Conservation (phyloP, 2,329 filamentous ascomycete genomes). For the Apiospora aurea region DNA sequence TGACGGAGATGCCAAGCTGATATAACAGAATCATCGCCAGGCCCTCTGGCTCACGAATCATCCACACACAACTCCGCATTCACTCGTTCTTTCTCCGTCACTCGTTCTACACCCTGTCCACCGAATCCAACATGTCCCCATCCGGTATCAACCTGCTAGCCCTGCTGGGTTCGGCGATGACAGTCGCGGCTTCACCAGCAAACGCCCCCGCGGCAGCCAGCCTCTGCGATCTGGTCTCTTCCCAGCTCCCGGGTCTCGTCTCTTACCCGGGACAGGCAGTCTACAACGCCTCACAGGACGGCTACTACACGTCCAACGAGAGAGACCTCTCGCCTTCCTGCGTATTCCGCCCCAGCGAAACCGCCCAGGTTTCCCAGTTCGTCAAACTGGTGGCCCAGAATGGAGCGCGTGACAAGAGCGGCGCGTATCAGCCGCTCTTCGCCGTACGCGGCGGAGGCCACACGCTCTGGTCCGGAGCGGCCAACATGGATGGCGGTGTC, state of each 20-base stretch:
- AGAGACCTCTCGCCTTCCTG: not conserved
- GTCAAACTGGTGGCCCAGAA: not conserved
- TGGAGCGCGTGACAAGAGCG: not conserved
- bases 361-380: not conserved
- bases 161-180: not conserved
- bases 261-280: not conserved
- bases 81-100: too few species aligned
- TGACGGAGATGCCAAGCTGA: too few species aligned
- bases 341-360: not conserved
- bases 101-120: too few species aligned
- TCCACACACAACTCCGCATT: too few species aligned
- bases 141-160: not conserved
- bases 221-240: not conserved
- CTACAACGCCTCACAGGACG: not conserved
- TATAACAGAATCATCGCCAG: too few species aligned
- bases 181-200: not conserved
- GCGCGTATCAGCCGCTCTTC: constrained; percentile 34
- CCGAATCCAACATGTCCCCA: too few species aligned
- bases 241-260: not conserved
- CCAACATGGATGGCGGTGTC: constrained; percentile 50
- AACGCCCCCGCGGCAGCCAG: not conserved
- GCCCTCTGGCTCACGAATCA: too few species aligned
- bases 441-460: constrained; percentile 54
- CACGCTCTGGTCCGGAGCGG: constrained; percentile 46
- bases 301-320: not conserved